These are phyloP conservation scores for Gossypium raimondii DNA, from an alignment of 345 rosid genomes.

Conservation along the genomic window DNA sequence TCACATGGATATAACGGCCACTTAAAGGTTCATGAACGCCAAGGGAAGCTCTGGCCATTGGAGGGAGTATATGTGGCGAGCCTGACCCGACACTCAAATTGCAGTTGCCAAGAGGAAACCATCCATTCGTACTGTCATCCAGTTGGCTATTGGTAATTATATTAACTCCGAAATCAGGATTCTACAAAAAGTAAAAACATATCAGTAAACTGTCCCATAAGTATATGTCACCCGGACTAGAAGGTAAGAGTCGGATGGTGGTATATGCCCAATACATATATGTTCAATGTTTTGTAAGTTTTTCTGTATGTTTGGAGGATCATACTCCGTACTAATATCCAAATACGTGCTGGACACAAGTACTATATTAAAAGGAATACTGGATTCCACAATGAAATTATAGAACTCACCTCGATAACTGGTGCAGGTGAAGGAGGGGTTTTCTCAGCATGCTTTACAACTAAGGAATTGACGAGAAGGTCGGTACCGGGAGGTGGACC, in stretches of 20 bases:
- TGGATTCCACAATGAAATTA: neutral
- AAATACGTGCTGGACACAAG: neutral
- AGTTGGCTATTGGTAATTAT: slow-evolving; percentile 69
- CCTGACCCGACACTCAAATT: slow-evolving; percentile 59
- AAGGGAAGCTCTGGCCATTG: slow-evolving; percentile 76
- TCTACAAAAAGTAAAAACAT: slow-evolving; percentile 37
- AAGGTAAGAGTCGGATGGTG: neutral
- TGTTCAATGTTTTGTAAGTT: neutral
- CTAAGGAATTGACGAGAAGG: slow-evolving; percentile 71
- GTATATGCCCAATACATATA: neutral
- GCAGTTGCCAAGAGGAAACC: slow-evolving; percentile 95
- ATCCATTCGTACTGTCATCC: slow-evolving; percentile 52
- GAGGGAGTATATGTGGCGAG: slow-evolving; percentile 77
- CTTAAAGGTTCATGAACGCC: slow-evolving; percentile 62
- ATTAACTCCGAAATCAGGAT: slow-evolving; percentile 69
- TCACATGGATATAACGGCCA: slow-evolving; percentile 64
- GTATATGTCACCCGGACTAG: neutral
- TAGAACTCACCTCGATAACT: slow-evolving; percentile 48
- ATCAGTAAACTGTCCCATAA: neutral
- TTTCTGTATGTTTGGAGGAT: neutral
- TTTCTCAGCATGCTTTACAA: slow-evolving; percentile 71
- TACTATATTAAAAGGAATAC: neutral
- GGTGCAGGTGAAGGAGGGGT: slow-evolving; percentile 60
- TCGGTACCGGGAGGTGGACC: slow-evolving; percentile 90
- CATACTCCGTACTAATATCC: neutral